Base-by-base conservation (phyloP, 768 basidiomycete species). In the Trametes sanguinea region DNA sequence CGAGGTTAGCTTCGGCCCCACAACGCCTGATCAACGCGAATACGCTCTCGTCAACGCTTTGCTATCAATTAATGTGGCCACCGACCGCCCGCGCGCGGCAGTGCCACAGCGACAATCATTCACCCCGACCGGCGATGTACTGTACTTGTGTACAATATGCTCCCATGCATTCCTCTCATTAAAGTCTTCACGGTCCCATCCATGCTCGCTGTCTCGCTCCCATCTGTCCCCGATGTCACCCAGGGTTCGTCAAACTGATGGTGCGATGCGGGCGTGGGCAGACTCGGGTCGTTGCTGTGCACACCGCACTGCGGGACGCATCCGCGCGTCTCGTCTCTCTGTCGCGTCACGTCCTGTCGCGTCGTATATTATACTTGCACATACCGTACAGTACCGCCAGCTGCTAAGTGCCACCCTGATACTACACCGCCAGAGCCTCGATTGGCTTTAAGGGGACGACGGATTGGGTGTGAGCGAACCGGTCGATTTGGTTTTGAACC, bases 361-460 rank as follows among this genome's bases (percentile, higher is more conserved):
- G 22, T 22, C 22, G 22, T 22, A 43, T 51, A 64, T 64, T 64
- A 60, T 53, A 64, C 58, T 64, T 64, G 51, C 63, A 46, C 54
- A 53, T 64, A 64, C 58, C 44, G 32, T 64, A 60, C 22, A 14
- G 42, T 56, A 56, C 35, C 27, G 30, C 30, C 52, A 37, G 35
- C 35, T 6, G 42, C 42, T 22, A 22, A 22, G 22, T 22, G 22
- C 22, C 22, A 22, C 22, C 22, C 22, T 22, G 22, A 22, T 22
- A 22, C 22, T 43, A 11, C 16, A n/a, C 42, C 42, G 42, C 42
- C 42, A 43, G 35, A 37, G 35, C 35, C 35, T 37, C 35, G 10
- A 10, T 37, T 5, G 5, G 35, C 6, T 37, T 10, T 6, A 10
- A 37, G 35, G 5, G 35, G 10, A 37, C 35, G 35, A 37, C 6